phyloP scores from a whole-genome alignment of 2,329 filamentous ascomycete genomes.

The Cladosporium cucumerinum region DNA sequence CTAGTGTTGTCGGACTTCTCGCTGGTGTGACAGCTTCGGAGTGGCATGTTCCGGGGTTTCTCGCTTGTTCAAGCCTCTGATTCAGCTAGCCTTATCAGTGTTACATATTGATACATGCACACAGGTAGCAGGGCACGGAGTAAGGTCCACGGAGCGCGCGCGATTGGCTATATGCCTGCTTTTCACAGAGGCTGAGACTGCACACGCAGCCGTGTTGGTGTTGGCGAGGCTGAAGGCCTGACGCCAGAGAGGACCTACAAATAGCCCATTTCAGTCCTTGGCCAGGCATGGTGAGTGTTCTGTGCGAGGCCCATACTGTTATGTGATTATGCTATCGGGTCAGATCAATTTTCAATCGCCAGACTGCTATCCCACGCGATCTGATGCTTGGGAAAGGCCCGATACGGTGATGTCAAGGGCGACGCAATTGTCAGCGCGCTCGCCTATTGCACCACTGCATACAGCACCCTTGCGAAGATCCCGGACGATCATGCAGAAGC shows the following conservation, averaged over 20 bases:
- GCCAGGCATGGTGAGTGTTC: background rate
- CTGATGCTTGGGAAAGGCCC: background rate
- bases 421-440: background rate
- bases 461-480: background rate
- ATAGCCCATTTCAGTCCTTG: background rate
- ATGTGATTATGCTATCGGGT: background rate
- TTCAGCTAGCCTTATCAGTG: background rate
- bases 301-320: background rate
- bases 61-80: background rate
- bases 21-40: background rate
- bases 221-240: background rate
- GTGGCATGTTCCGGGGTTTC: background rate
- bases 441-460: background rate
- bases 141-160: background rate
- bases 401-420: background rate
- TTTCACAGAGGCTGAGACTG: background rate
- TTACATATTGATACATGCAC: background rate
- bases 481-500: background rate
- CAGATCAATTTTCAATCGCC: background rate
- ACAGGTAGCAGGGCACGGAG: background rate
- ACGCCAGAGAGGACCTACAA: background rate
- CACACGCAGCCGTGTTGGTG: background rate
- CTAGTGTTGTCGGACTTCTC: background rate
- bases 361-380: background rate
- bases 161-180: background rate